Conservation (phyloP, 139 green algal genomes). For the Chlamydomonas schloesseri region DNA sequence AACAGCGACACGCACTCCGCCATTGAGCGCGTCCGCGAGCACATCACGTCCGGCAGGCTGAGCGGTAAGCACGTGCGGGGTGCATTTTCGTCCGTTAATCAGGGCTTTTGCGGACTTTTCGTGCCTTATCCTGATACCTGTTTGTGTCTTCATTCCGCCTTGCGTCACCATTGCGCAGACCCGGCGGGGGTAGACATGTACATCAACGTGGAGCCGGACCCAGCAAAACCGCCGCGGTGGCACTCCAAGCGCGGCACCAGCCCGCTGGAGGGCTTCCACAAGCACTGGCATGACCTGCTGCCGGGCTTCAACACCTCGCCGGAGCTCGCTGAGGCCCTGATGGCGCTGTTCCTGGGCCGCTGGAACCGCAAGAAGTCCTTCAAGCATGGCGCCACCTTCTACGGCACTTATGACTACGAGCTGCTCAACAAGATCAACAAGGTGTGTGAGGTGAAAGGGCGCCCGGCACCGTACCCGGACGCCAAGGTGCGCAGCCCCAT, state of each 20-base stretch:
- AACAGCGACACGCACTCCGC: background rate
- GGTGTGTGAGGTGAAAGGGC: too few species aligned
- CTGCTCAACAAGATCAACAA: background rate
- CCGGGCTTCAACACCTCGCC: background rate
- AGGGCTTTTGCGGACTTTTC: background rate
- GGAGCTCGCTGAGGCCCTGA: background rate
- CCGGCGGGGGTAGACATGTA: background rate
- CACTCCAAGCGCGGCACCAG: background rate
- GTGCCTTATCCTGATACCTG: background rate
- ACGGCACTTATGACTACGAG: background rate
- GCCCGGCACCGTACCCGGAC: background rate
- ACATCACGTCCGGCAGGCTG: background rate
- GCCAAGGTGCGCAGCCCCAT: too few species aligned
- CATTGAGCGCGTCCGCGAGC: background rate
- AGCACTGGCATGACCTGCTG: background rate
- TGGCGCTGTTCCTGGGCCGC: background rate
- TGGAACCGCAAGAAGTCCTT: conserved; percentile 9
- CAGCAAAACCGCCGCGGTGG: background rate
- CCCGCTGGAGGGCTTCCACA: conserved; percentile 13
- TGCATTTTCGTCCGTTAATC: too few species aligned
- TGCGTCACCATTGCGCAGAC: background rate
- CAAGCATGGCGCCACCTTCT: background rate
- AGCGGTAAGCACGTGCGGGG: background rate
- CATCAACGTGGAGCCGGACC: background rate
- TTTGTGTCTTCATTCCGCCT: background rate